Conservation (phyloP, 164 flowering plant genomes). For the Berberis vulgaris region DNA sequence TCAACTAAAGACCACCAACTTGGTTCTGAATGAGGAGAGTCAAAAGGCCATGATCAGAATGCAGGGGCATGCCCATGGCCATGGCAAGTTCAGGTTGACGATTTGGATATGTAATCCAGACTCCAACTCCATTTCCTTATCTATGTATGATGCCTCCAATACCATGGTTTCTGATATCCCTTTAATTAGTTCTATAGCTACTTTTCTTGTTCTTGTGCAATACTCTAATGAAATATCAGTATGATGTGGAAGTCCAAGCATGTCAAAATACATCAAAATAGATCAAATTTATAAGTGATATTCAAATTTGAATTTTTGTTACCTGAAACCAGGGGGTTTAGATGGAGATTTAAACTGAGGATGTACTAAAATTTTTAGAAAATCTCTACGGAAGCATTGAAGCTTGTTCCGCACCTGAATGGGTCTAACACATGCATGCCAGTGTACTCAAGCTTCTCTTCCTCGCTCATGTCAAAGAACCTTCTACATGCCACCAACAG, state of each 20-base stretch:
- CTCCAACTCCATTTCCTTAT: slow-evolving; percentile 24
- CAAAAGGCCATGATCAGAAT: slow-evolving; percentile 59
- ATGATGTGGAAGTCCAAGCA: slow-evolving; percentile 15
- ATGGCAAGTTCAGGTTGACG: slow-evolving; percentile 49
- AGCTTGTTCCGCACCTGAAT: slow-evolving; percentile 61
- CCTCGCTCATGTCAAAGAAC: slow-evolving; percentile 50
- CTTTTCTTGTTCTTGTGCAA: slow-evolving; percentile 19
- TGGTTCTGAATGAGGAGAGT: slow-evolving; percentile 50
- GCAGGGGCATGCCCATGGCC: slow-evolving; percentile 65
- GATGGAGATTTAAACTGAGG: slow-evolving; percentile 49
- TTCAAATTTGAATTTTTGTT: neutral
- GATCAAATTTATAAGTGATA: no score
- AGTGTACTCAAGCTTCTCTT: slow-evolving; percentile 38
- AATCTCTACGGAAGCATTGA: slow-evolving; percentile 47
- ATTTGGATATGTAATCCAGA: slow-evolving; percentile 26
- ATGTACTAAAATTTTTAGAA: slow-evolving; percentile 52
- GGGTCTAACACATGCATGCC: slow-evolving; percentile 40
- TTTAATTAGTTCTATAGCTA: slow-evolving; percentile 22
- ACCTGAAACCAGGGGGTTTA: slow-evolving; percentile 48
- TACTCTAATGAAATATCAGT: slow-evolving; percentile 32
- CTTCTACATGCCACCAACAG: slow-evolving; percentile 24
- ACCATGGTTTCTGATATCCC: slow-evolving; percentile 55
- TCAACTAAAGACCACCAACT: slow-evolving; percentile 53
- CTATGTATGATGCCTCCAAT: slow-evolving; percentile 28
- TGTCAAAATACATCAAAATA: no score